phyloP scores from a whole-genome alignment of 2,329 filamentous ascomycete genomes.

The Fusarium coicis region DNA sequence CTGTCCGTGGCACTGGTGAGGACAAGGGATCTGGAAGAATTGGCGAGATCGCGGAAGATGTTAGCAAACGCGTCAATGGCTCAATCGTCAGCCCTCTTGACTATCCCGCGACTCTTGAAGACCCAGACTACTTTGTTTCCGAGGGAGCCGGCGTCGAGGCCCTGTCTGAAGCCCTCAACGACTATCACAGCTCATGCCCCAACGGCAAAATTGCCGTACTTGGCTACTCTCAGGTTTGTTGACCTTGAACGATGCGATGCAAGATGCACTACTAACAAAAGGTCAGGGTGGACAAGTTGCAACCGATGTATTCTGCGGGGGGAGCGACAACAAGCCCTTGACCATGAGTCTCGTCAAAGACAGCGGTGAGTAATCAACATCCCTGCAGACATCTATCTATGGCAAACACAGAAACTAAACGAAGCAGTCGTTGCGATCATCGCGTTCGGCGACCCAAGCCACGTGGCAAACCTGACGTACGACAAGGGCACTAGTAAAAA shows the following conservation, averaged over 20 bases:
- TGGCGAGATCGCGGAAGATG: slow-evolving; percentile 48
- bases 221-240: slow-evolving; percentile 54
- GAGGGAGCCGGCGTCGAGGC: slow-evolving; percentile 48
- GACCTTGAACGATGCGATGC: no score
- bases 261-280: not conserved
- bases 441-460: slow-evolving; percentile 56
- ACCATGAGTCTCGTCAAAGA: slow-evolving; percentile 44
- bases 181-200: slow-evolving; percentile 51
- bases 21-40: slow-evolving; percentile 48
- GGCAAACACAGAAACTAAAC: slow-evolving; percentile 24
- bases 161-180: slow-evolving; percentile 46
- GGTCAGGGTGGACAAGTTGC: slow-evolving; percentile 53
- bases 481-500: slow-evolving; percentile 51
- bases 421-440: slow-evolving; percentile 53
- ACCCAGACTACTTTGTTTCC: slow-evolving; percentile 50
- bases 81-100: slow-evolving; percentile 50
- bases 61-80: slow-evolving; percentile 48
- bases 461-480: slow-evolving; percentile 51
- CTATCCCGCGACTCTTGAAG: slow-evolving; percentile 52
- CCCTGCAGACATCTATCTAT: not conserved
- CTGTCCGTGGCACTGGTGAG: slow-evolving; percentile 54
- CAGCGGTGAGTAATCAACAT: slow-evolving; percentile 48
- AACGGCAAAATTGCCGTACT: slow-evolving; percentile 54
- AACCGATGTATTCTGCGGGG: slow-evolving; percentile 53
- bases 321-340: slow-evolving; percentile 41